Evolutionary conservation across 2,329 filamentous ascomycete genomes (phyloP).

Genomic region (Epichloe brachyelytri): DNA sequence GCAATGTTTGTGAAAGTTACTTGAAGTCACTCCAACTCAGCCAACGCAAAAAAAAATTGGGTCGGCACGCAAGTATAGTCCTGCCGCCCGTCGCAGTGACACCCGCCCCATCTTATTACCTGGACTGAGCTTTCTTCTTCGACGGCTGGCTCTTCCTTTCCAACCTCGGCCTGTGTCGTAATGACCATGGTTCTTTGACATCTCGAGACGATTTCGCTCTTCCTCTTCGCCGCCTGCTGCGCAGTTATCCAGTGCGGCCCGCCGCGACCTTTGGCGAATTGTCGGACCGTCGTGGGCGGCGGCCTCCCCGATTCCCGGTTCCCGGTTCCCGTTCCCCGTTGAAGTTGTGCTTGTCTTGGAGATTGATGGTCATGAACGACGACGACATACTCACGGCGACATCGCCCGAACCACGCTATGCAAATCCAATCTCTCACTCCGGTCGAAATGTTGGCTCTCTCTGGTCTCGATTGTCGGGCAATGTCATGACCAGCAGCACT

Average conservation of each 20-base stretch:
- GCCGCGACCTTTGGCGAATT: neutral
- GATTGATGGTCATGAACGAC: neutral
- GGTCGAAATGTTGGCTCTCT: neutral
- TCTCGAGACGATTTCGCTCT: neutral
- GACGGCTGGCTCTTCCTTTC: neutral
- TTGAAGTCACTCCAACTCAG: no score
- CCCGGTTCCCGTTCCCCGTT: neutral
- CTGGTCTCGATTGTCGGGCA: neutral
- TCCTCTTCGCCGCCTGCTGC: neutral
- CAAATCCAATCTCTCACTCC: neutral
- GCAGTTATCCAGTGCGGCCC: neutral
- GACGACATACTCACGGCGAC: neutral
- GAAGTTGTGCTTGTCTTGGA: neutral
- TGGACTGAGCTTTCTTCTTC: neutral
- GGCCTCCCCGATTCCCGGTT: neutral
- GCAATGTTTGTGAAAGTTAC: no score
- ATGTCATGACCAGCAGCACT: neutral
- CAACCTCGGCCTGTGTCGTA: neutral
- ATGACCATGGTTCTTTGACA: neutral
- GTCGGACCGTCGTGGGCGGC: neutral
- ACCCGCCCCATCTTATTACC: neutral
- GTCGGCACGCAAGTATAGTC: no score
- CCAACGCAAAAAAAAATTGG: no score
- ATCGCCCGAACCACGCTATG: neutral
- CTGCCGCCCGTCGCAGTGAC: no score